Conservation (phyloP, 345 rosid genomes). For the Syzygium aqueum region DNA sequence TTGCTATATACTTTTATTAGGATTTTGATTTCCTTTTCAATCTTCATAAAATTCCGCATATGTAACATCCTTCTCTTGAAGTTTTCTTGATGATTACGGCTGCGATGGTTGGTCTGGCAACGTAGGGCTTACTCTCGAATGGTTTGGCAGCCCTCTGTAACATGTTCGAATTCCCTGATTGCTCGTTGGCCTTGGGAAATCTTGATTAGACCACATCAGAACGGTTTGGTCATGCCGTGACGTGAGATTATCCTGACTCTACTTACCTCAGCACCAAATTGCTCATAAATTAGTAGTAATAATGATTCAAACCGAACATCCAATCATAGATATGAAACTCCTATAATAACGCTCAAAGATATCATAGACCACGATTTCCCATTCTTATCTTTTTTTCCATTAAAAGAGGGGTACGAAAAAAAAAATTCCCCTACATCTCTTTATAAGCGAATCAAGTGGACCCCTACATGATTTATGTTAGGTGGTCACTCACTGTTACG, state of each 20-base stretch:
- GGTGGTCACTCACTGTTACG: too few species aligned
- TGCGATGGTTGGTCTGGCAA: background rate
- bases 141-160: background rate
- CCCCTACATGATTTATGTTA: too few species aligned
- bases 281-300: background rate
- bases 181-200: background rate
- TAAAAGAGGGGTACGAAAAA: too few species aligned
- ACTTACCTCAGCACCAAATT: background rate
- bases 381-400: background rate
- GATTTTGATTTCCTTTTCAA: background rate
- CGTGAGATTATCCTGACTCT: background rate
- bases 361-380: background rate
- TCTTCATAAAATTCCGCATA: background rate
- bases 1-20: background rate
- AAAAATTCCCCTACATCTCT: too few species aligned
- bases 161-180: background rate
- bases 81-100: background rate
- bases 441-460: too few species aligned
- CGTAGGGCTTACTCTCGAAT: background rate
- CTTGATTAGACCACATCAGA: background rate
- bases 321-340: accelerated
- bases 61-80: background rate
- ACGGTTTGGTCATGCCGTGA: accelerated
- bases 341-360: background rate
- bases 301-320: accelerated